phyloP scores from a whole-genome alignment of 306 rosid genomes.

The Cucumis hystrix region DNA sequence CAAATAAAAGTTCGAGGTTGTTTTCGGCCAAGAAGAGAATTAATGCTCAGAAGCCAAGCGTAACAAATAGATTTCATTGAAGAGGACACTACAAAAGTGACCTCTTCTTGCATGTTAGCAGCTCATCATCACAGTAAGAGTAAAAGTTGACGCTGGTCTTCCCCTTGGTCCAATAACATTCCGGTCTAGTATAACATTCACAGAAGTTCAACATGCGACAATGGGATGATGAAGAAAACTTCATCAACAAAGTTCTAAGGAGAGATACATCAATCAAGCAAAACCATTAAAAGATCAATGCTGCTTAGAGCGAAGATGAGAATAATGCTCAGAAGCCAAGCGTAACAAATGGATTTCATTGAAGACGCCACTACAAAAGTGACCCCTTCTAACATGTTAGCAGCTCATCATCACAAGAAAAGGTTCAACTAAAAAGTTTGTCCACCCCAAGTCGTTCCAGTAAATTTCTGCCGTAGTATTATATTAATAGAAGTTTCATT shows the following conservation, averaged over 20 bases:
- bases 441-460: background rate
- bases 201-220: background rate
- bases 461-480: too few species aligned
- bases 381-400: constrained; percentile 40
- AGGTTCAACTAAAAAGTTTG: background rate
- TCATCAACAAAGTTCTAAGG: background rate
- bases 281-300: background rate
- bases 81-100: constrained; percentile 17
- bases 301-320: background rate
- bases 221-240: background rate
- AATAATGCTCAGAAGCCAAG: constrained; percentile 73
- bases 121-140: background rate
- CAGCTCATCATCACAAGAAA: background rate
- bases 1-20: too few species aligned
- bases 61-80: constrained; percentile 58
- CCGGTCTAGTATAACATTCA: background rate
- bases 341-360: constrained; percentile 57
- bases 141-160: background rate
- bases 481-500: background rate
- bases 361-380: constrained; percentile 22
- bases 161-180: background rate
- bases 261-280: background rate
- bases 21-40: too few species aligned
- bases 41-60: constrained; percentile 83
- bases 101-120: constrained; percentile 36